Evolutionary conservation across 1,139 yeast species (phyloP).

Genomic region (Nakaseomyces delphensis): DNA sequence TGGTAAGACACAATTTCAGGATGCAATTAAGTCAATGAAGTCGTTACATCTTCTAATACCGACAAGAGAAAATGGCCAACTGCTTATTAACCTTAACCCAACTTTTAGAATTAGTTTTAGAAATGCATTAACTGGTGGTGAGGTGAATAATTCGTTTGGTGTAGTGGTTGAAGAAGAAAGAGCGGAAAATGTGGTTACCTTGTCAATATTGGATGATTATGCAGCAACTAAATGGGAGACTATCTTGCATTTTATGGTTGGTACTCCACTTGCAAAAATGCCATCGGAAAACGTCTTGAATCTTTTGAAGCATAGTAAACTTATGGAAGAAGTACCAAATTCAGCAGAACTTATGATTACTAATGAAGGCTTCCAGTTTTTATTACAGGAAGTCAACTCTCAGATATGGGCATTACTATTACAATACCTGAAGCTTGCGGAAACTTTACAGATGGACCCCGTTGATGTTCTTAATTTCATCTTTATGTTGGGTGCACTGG

Average conservation of each 20-base stretch:
- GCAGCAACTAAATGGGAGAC: conserved; percentile 91
- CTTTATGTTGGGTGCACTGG: conserved; percentile 86
- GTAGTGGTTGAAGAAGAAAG: conserved; percentile 40
- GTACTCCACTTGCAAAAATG: conserved; percentile 57
- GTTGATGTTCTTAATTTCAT: conserved; percentile 92
- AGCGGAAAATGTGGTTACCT: conserved; percentile 42
- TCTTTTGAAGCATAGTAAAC: conserved; percentile 62
- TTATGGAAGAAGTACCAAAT: conserved; percentile 61
- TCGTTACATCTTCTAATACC: conserved; percentile 71
- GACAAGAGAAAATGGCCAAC: conserved; percentile 24
- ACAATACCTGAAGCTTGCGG: conserved; percentile 81
- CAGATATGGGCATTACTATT: conserved; percentile 89
- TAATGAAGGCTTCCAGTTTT: conserved; percentile 85
- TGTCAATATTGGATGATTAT: conserved; percentile 63
- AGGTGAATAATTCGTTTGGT: conserved; percentile 43
- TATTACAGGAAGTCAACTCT: conserved; percentile 84
- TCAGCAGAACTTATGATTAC: conserved; percentile 59
- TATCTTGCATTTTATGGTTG: conserved; percentile 95
- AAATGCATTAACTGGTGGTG: conserved; percentile 76
- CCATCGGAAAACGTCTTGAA: conserved; percentile 67
- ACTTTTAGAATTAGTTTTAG: conserved; percentile 68
- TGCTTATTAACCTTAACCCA: conserved; percentile 47
- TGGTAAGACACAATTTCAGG: conserved; percentile 44
- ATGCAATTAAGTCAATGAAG: conserved; percentile 69
- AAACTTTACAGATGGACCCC: conserved; percentile 82